Conservation (phyloP, 2,329 filamentous ascomycete species). For the Gliomastix tumulicola region DNA sequence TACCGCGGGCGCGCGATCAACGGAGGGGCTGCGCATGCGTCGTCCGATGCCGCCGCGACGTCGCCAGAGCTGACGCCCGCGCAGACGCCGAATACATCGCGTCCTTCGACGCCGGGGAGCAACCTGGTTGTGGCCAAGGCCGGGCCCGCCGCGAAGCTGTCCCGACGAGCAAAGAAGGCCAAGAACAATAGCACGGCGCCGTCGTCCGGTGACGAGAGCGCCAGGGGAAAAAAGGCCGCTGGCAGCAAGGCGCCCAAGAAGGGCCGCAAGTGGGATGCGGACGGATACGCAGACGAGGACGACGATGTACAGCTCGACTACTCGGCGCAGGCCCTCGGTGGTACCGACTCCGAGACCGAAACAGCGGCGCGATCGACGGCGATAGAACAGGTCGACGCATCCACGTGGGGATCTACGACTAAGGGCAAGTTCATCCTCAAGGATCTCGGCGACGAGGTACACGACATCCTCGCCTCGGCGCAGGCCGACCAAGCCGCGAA, state of each 20-base stretch:
- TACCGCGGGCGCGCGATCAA: conserved; percentile 29
- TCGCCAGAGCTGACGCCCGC: conserved; percentile 66
- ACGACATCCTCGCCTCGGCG: conserved; percentile 79
- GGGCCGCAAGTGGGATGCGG: conserved; percentile 85
- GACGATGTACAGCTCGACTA: conserved; percentile 81
- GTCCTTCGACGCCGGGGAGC: conserved; percentile 66
- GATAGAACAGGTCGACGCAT: conserved; percentile 68
- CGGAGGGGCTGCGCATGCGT: conserved; percentile 20
- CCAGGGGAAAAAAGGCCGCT: conserved; percentile 43
- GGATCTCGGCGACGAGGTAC: conserved; percentile 88
- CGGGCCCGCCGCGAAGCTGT: conserved; percentile 71
- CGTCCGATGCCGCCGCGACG: conserved; percentile 26
- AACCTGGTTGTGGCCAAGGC: conserved; percentile 59
- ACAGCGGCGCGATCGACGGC: conserved; percentile 44
- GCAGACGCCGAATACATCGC: conserved; percentile 66
- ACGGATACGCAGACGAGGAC: conserved; percentile 80
- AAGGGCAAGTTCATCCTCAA: conserved; percentile 93
- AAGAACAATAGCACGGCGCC: conserved; percentile 57
- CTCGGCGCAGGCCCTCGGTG: conserved; percentile 56
- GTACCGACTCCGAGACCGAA: conserved; percentile 46
- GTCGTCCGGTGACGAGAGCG: conserved; percentile 79
- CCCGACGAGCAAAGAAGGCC: conserved; percentile 67
- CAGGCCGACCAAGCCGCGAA: conserved; percentile 51
- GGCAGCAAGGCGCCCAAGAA: conserved; percentile 67
- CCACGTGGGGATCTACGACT: conserved; percentile 77